Evolutionary conservation across 2,329 filamentous ascomycete species (phyloP).

Genomic region (Dactylellina cionopaga): DNA sequence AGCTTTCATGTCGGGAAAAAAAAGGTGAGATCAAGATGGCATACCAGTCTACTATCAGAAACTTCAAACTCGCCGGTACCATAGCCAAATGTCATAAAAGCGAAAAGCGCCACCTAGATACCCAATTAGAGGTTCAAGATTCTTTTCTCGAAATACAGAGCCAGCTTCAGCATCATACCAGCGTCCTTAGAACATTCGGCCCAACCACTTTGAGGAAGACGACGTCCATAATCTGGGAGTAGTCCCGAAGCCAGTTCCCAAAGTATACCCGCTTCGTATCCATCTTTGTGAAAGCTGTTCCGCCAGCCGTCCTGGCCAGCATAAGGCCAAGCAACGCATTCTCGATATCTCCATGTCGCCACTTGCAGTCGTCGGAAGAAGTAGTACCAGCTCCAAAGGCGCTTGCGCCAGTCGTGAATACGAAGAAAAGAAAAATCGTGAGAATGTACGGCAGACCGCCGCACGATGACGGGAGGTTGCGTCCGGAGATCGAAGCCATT

Average conservation of each 20-base stretch:
- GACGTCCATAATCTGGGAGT: constrained; percentile 92
- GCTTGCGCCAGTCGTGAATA: constrained; percentile 42
- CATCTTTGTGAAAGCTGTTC: constrained; percentile 47
- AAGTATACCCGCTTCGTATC: constrained; percentile 53
- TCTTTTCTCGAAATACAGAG: not conserved
- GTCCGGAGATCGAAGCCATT: constrained; percentile 27
- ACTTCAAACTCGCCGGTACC: constrained; percentile 87
- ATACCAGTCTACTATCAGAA: constrained; percentile 78
- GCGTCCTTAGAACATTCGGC: constrained; percentile 86
- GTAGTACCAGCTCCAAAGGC: constrained; percentile 49
- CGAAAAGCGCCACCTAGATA: constrained; percentile 76
- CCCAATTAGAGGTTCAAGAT: constrained; percentile 17
- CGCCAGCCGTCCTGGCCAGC: constrained; percentile 46
- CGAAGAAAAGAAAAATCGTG: constrained; percentile 40
- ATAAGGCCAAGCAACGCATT: constrained; percentile 49
- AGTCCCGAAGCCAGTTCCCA: constrained; percentile 73
- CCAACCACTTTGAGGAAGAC: constrained; percentile 91
- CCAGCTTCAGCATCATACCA: constrained; percentile 60
- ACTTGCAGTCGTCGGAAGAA: constrained; percentile 50
- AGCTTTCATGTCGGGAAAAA: not conserved
- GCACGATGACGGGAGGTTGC: constrained; percentile 33
- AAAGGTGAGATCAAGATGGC: constrained; percentile 65
- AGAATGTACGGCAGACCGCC: constrained; percentile 34
- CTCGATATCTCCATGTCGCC: constrained; percentile 51
- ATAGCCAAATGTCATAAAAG: constrained; percentile 88